These are phyloP conservation scores for Saraca asoca DNA, from an alignment of 331 rosid genomes.

Conservation along the genomic window DNA sequence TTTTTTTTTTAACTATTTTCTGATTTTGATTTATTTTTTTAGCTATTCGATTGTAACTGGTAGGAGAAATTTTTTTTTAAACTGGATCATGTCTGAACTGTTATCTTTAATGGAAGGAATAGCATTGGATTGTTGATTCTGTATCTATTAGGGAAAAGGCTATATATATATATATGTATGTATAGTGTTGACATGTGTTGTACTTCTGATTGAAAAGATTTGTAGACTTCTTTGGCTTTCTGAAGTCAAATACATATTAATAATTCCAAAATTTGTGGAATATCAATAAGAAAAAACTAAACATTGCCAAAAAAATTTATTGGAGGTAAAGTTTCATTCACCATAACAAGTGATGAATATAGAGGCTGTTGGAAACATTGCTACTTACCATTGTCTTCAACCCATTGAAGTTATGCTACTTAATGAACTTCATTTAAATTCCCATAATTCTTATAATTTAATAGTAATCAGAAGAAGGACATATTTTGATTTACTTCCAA, in stretches of 20 bases:
- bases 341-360: neutral
- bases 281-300: neutral
- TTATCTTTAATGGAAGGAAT: neutral
- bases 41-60: neutral
- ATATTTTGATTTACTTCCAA: slow-evolving; percentile 26
- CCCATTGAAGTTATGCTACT: slow-evolving; percentile 7
- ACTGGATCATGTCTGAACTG: neutral
- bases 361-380: neutral
- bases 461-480: neutral
- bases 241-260: slow-evolving; percentile 12
- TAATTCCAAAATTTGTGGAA: neutral
- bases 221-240: slow-evolving; percentile 1
- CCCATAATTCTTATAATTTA: slow-evolving; percentile 5
- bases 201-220: slow-evolving; percentile 5
- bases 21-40: neutral
- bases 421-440: neutral
- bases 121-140: neutral
- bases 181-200: neutral
- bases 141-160: neutral
- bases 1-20: neutral
- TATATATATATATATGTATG: no score
- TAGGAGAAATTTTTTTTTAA: neutral
- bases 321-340: neutral
- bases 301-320: neutral
- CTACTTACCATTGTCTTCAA: neutral